Percentiles rank a stretch among this genome's conserved stretches.
Evolutionary conservation across 768 basidiomycete genomes (phyloP).

Genomic region (Cubamyces sp.): DNA sequence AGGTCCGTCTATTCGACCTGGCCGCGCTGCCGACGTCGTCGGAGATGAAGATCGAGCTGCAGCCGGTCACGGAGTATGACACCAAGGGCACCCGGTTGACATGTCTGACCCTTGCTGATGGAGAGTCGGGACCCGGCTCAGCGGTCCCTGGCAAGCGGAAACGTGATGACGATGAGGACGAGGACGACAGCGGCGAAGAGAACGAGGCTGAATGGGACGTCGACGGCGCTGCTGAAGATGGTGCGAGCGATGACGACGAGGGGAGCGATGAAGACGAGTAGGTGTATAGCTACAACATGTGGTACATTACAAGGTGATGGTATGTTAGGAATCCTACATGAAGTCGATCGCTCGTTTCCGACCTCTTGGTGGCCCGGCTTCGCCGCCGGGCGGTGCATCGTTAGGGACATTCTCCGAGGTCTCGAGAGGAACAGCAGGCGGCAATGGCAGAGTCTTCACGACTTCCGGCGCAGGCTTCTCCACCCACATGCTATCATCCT

Average conservation of each 20-base stretch:
- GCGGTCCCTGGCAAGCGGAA: slow-evolving; percentile 42
- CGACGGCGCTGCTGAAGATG: slow-evolving; percentile 26
- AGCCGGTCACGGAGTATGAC: slow-evolving; percentile 72
- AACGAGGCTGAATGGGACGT: slow-evolving; percentile 35
- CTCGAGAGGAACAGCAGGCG: not conserved
- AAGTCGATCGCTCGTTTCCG: slow-evolving; percentile 33
- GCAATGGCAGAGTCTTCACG: slow-evolving; percentile 44
- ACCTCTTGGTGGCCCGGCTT: slow-evolving; percentile 21
- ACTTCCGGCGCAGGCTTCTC: slow-evolving; percentile 62
- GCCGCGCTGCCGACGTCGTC: slow-evolving; percentile 45
- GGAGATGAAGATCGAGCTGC: slow-evolving; percentile 41
- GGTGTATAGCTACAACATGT: slow-evolving; percentile 21
- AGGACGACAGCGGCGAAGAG: slow-evolving; percentile 45
- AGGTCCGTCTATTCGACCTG: slow-evolving; percentile 77
- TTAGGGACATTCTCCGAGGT: not conserved
- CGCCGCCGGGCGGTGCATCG: not conserved
- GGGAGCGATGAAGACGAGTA: slow-evolving; percentile 39
- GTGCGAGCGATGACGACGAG: slow-evolving; percentile 26
- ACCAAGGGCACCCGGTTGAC: slow-evolving; percentile 87
- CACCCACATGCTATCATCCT: slow-evolving; percentile 67
- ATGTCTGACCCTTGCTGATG: slow-evolving; percentile 65
- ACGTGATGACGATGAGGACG: slow-evolving; percentile 29
- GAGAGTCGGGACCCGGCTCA: slow-evolving; percentile 33
- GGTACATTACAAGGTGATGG: slow-evolving; percentile 8
- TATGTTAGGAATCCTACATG: slow-evolving; percentile 26